phyloP scores from a whole-genome alignment of 1,139 yeast genomes.

The Chernovozyma aurita region DNA sequence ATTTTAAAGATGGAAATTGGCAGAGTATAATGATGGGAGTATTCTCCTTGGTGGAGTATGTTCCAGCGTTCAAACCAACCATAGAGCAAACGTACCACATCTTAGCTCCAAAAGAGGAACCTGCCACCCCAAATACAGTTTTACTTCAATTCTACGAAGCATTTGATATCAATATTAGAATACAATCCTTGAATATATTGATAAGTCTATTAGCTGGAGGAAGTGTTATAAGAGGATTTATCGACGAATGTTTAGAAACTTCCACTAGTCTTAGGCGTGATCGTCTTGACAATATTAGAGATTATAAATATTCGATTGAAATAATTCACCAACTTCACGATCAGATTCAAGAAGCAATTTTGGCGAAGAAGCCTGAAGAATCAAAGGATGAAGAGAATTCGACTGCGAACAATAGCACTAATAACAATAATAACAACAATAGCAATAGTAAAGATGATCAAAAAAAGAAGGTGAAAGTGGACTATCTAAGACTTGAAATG shows the following conservation, averaged over 20 bases:
- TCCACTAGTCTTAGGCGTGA: constrained; percentile 62
- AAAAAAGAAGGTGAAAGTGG: constrained; percentile 22
- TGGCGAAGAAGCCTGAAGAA: constrained; percentile 6
- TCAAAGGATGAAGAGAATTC: constrained; percentile 6
- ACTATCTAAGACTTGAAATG: constrained; percentile 36
- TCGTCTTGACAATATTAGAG: constrained; percentile 64
- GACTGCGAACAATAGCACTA: no score
- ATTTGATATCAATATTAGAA: constrained; percentile 45
- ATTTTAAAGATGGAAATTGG: constrained; percentile 85
- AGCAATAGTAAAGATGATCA: constrained; percentile 17
- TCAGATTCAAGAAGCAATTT: constrained; percentile 26
- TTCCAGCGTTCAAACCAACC: constrained; percentile 47
- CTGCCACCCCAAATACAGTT: constrained; percentile 49
- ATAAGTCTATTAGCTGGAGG: constrained; percentile 58
- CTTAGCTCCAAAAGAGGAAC: constrained; percentile 53
- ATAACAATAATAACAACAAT: no score
- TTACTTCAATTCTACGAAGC: constrained; percentile 45
- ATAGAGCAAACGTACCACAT: constrained; percentile 44
- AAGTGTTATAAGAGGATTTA: constrained; percentile 53
- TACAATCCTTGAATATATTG: constrained; percentile 51
- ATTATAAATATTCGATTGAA: constrained; percentile 49
- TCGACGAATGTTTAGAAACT: constrained; percentile 67
- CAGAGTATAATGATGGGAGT: constrained; percentile 72
- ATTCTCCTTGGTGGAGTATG: constrained; percentile 54
- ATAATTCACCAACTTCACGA: constrained; percentile 44